Conservation (phyloP, 2,329 filamentous ascomycete genomes). For the Fusarium vanettenii region DNA sequence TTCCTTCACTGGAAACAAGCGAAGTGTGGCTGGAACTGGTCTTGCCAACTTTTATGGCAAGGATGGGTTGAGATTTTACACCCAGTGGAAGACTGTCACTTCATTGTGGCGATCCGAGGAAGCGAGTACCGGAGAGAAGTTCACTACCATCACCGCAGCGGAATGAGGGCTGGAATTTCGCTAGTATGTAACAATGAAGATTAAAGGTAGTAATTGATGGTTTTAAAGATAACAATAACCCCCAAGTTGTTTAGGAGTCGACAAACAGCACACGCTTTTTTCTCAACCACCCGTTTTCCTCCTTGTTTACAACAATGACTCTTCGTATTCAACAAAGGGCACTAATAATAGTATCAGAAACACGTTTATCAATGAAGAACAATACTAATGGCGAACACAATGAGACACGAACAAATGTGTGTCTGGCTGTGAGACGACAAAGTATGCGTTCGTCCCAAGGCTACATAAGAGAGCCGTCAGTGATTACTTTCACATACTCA, state of each 20-base stretch:
- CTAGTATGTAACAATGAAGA: not conserved
- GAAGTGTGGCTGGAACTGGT: not conserved
- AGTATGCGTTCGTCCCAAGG: not conserved
- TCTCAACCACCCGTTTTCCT: not conserved
- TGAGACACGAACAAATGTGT: fast-evolving
- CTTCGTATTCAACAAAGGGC: not conserved
- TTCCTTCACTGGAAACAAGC: conserved; percentile 72
- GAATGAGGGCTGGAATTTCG: not conserved
- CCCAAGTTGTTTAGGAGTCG: not conserved
- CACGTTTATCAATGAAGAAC: not conserved
- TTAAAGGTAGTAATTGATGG: not conserved
- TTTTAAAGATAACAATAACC: not conserved
- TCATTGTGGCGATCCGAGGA: not conserved
- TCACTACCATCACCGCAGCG: not conserved
- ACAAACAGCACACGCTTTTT: not conserved
- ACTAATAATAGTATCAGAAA: not conserved
- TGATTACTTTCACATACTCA: not conserved
- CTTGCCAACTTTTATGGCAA: conserved; percentile 2
- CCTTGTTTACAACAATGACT: not conserved
- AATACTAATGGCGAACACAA: not conserved
- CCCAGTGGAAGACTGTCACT: conserved; percentile 3
- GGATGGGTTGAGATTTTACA: not conserved
- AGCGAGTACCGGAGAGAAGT: not conserved
- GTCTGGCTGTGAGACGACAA: not conserved
- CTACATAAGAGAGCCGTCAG: not conserved